Evolutionary conservation across 805 yeast genomes (phyloP).

Genomic region (Cyberlindnera subsufficiens): DNA sequence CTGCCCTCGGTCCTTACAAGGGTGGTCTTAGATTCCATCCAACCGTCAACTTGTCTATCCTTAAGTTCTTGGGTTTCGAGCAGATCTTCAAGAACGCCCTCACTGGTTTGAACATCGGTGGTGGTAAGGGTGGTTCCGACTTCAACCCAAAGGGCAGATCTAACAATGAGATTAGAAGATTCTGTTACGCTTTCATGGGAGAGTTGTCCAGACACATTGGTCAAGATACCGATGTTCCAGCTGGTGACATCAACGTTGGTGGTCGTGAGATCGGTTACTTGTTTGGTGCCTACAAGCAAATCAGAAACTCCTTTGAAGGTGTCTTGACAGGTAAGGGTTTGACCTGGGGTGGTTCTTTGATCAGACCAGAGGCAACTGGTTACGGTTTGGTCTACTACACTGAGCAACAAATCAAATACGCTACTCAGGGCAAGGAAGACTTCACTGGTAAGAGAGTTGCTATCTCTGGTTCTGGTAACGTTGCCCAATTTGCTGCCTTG

Average conservation of each 20-base stretch:
- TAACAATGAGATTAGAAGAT: conserved; percentile 91
- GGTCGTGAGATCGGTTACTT: conserved; percentile 70
- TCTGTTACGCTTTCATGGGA: conserved; percentile 93
- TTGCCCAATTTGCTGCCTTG: conserved; percentile 97
- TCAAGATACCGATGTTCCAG: conserved; percentile 96
- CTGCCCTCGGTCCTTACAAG: conserved; percentile 98
- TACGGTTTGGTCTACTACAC: conserved; percentile 96
- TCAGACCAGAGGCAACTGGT: conserved; percentile 99
- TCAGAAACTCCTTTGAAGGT: conserved; percentile 93
- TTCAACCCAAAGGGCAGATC: conserved; percentile 96
- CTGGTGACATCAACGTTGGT: conserved; percentile 99
- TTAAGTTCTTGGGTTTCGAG: conserved; percentile 96
- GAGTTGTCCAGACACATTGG: conserved; percentile 96
- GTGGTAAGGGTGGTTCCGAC: conserved; percentile 99
- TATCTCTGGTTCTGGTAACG: conserved; percentile 97
- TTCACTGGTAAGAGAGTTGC: conserved; percentile 93
- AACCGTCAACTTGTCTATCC: conserved; percentile 87
- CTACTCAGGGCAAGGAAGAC: conserved; percentile 82
- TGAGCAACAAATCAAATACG: conserved; percentile 95
- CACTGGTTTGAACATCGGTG: conserved; percentile 97
- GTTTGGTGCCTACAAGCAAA: conserved; percentile 93
- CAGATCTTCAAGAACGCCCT: conserved; percentile 98
- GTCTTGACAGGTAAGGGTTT: conserved; percentile 97
- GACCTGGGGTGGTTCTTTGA: conserved; percentile 98
- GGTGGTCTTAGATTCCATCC: conserved; percentile 99